Percentiles rank a stretch among this genome's conserved stretches.
phyloP scores from a whole-genome alignment of 441 rosid genomes.

The Populus tomentosa region DNA sequence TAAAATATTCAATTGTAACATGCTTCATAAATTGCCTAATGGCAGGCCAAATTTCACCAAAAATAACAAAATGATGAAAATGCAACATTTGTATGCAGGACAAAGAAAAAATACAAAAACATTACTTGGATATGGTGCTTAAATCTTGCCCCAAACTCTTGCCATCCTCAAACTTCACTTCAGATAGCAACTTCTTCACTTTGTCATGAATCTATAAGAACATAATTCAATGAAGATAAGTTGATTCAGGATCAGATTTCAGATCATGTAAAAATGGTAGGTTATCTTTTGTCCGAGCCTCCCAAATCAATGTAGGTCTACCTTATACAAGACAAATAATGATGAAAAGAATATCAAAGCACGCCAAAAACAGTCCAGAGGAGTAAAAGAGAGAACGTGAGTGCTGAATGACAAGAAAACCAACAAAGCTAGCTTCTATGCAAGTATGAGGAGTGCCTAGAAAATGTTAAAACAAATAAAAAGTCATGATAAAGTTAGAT shows the following conservation, averaged over 20 bases:
- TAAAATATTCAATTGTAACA: neutral
- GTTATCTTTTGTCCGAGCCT: neutral
- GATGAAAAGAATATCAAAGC: neutral
- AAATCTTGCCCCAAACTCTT: slow-evolving; percentile 48
- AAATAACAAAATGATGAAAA: neutral
- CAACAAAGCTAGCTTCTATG: neutral
- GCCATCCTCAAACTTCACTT: slow-evolving; percentile 42
- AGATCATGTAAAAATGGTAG: neutral
- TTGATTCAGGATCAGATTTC: neutral
- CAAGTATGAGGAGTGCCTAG: neutral
- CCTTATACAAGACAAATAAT: neutral
- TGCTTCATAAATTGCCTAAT: slow-evolving; percentile 5
- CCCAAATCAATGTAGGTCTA: neutral
- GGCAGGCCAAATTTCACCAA: slow-evolving; percentile 2
- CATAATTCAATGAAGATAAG: slow-evolving; percentile 12
- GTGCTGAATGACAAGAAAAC: neutral
- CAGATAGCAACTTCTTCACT: slow-evolving; percentile 57
- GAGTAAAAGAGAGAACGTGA: neutral
- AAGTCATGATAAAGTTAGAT: neutral
- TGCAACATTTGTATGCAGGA: slow-evolving; percentile 13
- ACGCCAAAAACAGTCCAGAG: neutral
- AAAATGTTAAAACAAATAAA: neutral
- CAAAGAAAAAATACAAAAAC: slow-evolving; percentile 12
- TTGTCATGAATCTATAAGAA: slow-evolving; percentile 49
- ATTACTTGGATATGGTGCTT: slow-evolving; percentile 47